Percentiles rank a stretch among this genome's conserved stretches.
Conservation (phyloP, 345 rosid genomes). For the Populus euphratica region DNA sequence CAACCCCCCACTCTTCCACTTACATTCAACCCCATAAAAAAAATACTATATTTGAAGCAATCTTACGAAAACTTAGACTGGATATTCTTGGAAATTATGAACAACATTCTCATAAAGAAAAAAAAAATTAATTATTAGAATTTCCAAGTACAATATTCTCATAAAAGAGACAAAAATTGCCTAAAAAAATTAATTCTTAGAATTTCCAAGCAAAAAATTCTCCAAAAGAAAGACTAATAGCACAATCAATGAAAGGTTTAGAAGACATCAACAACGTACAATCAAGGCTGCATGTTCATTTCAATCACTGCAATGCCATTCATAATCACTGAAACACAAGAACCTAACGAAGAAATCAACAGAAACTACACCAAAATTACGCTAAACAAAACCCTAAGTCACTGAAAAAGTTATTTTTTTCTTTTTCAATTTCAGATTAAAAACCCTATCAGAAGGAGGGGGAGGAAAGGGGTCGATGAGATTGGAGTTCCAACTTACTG, state of each 20-base stretch:
- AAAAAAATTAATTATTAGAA: too few species aligned
- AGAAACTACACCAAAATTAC: background rate
- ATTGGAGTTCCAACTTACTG: background rate
- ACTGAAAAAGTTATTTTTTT: background rate
- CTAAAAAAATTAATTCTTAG: background rate
- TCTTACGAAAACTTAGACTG: background rate
- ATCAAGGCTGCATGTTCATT: background rate
- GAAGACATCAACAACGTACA: background rate
- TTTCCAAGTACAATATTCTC: too few species aligned
- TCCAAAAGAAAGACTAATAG: background rate
- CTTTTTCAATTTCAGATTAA: background rate
- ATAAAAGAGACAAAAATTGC: too few species aligned
- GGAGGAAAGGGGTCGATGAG: background rate
- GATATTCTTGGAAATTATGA: too few species aligned
- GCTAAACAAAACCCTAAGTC: background rate
- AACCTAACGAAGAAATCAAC: background rate
- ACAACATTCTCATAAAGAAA: too few species aligned
- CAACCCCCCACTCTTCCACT: background rate
- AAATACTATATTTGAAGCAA: background rate
- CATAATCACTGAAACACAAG: background rate
- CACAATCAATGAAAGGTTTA: background rate
- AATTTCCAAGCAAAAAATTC: background rate
- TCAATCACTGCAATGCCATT: background rate
- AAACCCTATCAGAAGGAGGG: background rate
- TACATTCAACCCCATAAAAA: background rate